A percentile compares a stretch with the other conserved stretches of the same genome.
phyloP scores from a whole-genome alignment of 352 stramenopile genomes.

The Phytopythium chamaehyphon region DNA sequence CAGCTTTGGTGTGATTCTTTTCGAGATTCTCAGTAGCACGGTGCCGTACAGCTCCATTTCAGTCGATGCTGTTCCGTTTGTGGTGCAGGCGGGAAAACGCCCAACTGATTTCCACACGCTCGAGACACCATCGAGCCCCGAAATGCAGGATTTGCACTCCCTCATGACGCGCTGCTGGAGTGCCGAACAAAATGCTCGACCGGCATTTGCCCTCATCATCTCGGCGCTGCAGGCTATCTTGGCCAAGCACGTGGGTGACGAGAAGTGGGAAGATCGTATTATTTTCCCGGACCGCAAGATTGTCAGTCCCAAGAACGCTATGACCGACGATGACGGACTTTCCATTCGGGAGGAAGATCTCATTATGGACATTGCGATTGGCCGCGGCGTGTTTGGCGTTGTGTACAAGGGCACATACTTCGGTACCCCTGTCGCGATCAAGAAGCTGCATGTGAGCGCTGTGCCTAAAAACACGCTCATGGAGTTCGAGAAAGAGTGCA shows the following conservation, averaged over 20 bases:
- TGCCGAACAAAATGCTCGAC: slow-evolving; percentile 54
- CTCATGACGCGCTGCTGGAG: slow-evolving; percentile 84
- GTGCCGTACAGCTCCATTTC: slow-evolving; percentile 78
- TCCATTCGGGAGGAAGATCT: slow-evolving; percentile 80
- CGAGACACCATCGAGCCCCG: slow-evolving; percentile 34
- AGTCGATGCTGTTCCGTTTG: slow-evolving; percentile 76
- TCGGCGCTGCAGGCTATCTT: slow-evolving; percentile 65
- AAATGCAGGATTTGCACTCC: slow-evolving; percentile 59
- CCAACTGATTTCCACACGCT: slow-evolving; percentile 72
- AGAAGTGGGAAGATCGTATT: slow-evolving; percentile 83
- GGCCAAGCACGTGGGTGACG: slow-evolving; percentile 59
- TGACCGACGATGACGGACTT: slow-evolving; percentile 56
- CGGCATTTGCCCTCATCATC: slow-evolving; percentile 83
- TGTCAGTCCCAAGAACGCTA: slow-evolving; percentile 40
- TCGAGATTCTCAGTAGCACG: slow-evolving; percentile 57
- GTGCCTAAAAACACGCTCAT: slow-evolving; percentile 79
- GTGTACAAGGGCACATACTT: slow-evolving; percentile 87
- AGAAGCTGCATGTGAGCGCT: slow-evolving; percentile 75
- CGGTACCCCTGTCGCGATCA: slow-evolving; percentile 76
- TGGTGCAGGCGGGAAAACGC: slow-evolving; percentile 74
- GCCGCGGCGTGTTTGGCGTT: slow-evolving; percentile 74
- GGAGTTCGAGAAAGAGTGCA: slow-evolving; percentile 84
- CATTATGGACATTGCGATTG: slow-evolving; percentile 62
- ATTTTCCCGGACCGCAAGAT: slow-evolving; percentile 80
- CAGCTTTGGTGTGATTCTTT: slow-evolving; percentile 83